Base-by-base conservation (phyloP, 2,329 filamentous ascomycete species). In the Endothia cerciana region DNA sequence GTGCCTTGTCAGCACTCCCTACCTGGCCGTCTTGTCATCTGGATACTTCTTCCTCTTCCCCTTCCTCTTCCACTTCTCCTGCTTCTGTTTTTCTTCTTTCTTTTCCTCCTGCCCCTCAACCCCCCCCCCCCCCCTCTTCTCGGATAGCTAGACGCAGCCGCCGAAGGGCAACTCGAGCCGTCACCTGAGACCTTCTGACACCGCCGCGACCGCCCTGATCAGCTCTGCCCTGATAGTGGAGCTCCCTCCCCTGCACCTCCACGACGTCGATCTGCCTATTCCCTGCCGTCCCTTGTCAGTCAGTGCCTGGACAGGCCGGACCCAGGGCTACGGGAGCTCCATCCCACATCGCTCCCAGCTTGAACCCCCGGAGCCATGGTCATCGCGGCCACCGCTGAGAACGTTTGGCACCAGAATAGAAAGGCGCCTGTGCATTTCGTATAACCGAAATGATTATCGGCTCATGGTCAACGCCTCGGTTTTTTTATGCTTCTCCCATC, bases 171-270 rank as follows among this genome's bases (percentile, higher is more conserved):
- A 30, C 33, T 15, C 36, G 30, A 59, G 22, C 19, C 11, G 28
- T 33, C 51, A 55, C 30, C 36, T 33, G 40, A 60, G 58, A 60
- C 58, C 43, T 60, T 60, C 43, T 60, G 58, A 60, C 58, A 60
- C 58, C 58, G 58, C 58, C 41, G 43, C 36, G 58, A 49, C 15
- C 60, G n/a, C 60, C 60, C 60, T 55, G 47, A 41, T 43, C 25
- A 28, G 36, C 60, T 55, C 51, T 63, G 49, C 61, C 61, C 51
- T 63, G 61, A 63, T 63, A 57, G 61, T 63, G 61, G 61, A 56
- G 51, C 33, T 22, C 25, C 40, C 28, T 25, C 47, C 25, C 60
- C 60, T 62, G 60, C 49, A 43, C 19, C 43, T 60, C 17, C 10
- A 36, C 57, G 30, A 36, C 43, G 38, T 60, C 28, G 58, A 60